Evolutionary conservation across 345 rosid species (phyloP).

Genomic region (Salix viminalis): DNA sequence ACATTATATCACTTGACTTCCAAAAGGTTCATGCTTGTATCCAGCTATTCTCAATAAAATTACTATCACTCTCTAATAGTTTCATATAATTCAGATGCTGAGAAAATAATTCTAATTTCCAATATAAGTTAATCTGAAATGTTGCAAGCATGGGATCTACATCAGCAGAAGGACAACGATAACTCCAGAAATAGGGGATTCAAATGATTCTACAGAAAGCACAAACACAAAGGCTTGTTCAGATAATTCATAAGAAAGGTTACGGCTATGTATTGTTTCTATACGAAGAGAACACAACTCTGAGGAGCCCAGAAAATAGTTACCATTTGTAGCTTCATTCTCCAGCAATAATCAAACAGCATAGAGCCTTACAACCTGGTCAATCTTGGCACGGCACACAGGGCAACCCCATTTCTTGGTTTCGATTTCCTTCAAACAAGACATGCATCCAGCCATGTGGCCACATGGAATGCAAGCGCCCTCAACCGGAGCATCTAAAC

Average conservation of each 20-base stretch:
- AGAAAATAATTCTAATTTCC: neutral
- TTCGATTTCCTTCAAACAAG: constrained; percentile 81
- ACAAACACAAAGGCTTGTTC: neutral
- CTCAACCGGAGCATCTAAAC: constrained; percentile 90
- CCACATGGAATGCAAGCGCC: constrained; percentile 99
- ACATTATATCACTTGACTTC: neutral
- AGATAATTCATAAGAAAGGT: neutral
- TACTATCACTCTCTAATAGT: neutral
- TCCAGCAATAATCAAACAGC: constrained; percentile 45
- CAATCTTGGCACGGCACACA: constrained; percentile 80
- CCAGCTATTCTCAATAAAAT: neutral
- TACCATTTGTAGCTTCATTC: constrained; percentile 3
- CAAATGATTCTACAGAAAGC: neutral
- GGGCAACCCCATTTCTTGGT: constrained; percentile 93
- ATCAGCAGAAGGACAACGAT: neutral
- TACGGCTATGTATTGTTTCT: neutral
- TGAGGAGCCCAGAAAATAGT: neutral
- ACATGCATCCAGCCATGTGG: constrained; percentile 93
- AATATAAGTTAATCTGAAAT: neutral
- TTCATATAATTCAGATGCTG: neutral
- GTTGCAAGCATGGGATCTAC: neutral
- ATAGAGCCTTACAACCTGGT: constrained; percentile 70
- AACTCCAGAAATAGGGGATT: neutral
- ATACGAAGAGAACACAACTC: neutral
- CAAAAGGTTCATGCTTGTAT: neutral